A percentile compares a stretch with the other conserved stretches of the same genome.
phyloP scores from a whole-genome alignment of 2,329 filamentous ascomycete genomes.

The Curvularia eragrostidis region DNA sequence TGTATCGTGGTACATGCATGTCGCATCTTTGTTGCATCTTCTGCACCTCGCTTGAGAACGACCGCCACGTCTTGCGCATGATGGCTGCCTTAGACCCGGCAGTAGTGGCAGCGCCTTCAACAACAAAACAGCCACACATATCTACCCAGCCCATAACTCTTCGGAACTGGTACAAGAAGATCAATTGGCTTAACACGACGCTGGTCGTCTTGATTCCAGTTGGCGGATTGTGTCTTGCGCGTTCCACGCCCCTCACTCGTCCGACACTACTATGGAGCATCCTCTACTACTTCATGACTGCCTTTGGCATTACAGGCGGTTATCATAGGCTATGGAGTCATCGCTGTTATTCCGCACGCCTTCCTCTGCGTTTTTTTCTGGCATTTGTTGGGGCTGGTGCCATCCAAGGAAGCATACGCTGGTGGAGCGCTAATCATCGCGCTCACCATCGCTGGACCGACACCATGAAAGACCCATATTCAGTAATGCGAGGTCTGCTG shows the following conservation, averaged over 20 bases:
- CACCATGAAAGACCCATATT: slow-evolving; percentile 59
- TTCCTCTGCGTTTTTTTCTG: slow-evolving; percentile 55
- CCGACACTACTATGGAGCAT: slow-evolving; percentile 77
- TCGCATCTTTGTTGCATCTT: background rate
- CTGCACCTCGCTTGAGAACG: background rate
- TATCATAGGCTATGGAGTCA: slow-evolving; percentile 78
- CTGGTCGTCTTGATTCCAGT: slow-evolving; percentile 80
- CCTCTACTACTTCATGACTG: slow-evolving; percentile 80
- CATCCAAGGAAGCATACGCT: slow-evolving; percentile 57
- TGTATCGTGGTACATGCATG: background rate
- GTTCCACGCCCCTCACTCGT: slow-evolving; percentile 75
- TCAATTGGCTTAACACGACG: slow-evolving; percentile 88
- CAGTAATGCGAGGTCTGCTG: slow-evolving; percentile 55
- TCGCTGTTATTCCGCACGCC: slow-evolving; percentile 53
- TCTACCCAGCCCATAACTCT: slow-evolving; percentile 26
- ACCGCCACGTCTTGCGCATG: background rate
- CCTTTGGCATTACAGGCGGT: slow-evolving; percentile 64
- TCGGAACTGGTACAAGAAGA: slow-evolving; percentile 84
- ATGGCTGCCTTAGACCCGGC: slow-evolving; percentile 13
- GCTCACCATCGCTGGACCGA: slow-evolving; percentile 60
- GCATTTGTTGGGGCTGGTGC: slow-evolving; percentile 56
- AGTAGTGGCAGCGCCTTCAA: background rate
- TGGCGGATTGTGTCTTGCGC: slow-evolving; percentile 73
- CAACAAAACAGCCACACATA: slow-evolving; percentile 25
- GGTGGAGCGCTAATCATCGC: slow-evolving; percentile 58